Evolutionary conservation across 2,329 filamentous ascomycete species (phyloP).

Genomic region (Exophiala alcalophila): DNA sequence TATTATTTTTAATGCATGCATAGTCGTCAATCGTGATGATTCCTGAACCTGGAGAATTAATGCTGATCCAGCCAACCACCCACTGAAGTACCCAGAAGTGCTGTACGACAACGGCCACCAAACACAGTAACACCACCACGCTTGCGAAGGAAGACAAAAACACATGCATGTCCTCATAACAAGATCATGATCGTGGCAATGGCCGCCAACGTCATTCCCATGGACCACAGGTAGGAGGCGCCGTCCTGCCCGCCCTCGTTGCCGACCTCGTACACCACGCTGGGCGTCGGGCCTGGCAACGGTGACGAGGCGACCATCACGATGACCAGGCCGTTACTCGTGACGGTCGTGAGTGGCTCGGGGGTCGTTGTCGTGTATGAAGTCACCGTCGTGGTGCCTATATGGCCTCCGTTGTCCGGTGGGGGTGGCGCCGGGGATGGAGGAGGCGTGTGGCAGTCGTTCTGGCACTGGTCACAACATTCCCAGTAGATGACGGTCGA

Average conservation of each 20-base stretch:
- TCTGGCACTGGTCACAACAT: slow-evolving; percentile 27
- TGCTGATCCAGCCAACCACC: no score
- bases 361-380: slow-evolving; percentile 25
- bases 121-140: no score
- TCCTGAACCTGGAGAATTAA: no score
- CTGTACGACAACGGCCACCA: no score
- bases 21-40: no score
- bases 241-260: slow-evolving; percentile 21
- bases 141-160: no score
- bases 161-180: slow-evolving; percentile 16
- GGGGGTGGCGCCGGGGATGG: slow-evolving; percentile 1
- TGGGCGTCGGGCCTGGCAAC: slow-evolving; percentile 12
- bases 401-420: slow-evolving; percentile 1
- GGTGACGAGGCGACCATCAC: slow-evolving; percentile 14
- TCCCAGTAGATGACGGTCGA: slow-evolving; percentile 25
- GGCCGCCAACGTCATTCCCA: slow-evolving; percentile 15
- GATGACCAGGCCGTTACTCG: slow-evolving; percentile 25
- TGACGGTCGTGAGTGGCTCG: slow-evolving; percentile 12
- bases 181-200: slow-evolving; percentile 24
- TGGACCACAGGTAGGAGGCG: slow-evolving; percentile 12
- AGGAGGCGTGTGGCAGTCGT: slow-evolving; percentile 16
- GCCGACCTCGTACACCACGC: slow-evolving; percentile 18
- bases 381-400: slow-evolving; percentile 24
- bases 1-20: not conserved
- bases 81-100: no score